Evolutionary conservation across 2,329 filamentous ascomycete genomes (phyloP), one percentile per base, ranked within the genome.

Genomic region (Catunica adiposa): DNA sequence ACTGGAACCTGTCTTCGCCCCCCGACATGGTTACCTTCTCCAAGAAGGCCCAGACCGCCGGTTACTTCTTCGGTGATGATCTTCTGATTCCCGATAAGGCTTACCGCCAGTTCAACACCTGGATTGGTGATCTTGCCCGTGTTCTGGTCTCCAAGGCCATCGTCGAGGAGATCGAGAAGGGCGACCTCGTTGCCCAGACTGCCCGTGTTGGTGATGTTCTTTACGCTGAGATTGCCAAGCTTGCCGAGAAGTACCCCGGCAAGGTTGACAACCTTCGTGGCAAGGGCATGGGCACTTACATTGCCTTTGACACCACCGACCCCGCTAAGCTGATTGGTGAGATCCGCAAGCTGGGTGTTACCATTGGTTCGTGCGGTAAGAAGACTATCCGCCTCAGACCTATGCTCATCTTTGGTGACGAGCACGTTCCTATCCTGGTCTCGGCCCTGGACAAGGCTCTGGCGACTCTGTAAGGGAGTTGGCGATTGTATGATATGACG

Each of bases 61-160:
- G 89, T 34, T 95, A 90, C 77, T 95, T 92, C 76, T 95, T 82
- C 66, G 84, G 84, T 59, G 83, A 92, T 75, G 77, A 80, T 8
- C 81, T 79, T 44, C 76, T 95, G 62, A 77, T 86, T 11, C 89
- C 89, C 60, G 94, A 94, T 75, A 89, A 89, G 77, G 85, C 89
- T 4, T 95, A 94, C 75, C 83, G 89, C 60, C 89, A 95, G 71
- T 95, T 95, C 77, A 95, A 95, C 76, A 95, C 88, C 51, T 95
- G 89, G 89, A 94, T 95, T 84, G 89, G 89, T 64, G 89, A 95
- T 71, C 89, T 89, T 15, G 83, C 84, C 14, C 82, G 87, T 59
- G 87, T 85, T 15, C 73, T 95, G 59, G 76, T 95, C 61, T 94
- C 94, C 82, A 80, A 85, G 60, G 84, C 81, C 64, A 94, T 95